A percentile compares a stretch with the other conserved stretches of the same genome.
Conservation (phyloP, 2,329 filamentous ascomycete species). For the Colletotrichum sp. region DNA sequence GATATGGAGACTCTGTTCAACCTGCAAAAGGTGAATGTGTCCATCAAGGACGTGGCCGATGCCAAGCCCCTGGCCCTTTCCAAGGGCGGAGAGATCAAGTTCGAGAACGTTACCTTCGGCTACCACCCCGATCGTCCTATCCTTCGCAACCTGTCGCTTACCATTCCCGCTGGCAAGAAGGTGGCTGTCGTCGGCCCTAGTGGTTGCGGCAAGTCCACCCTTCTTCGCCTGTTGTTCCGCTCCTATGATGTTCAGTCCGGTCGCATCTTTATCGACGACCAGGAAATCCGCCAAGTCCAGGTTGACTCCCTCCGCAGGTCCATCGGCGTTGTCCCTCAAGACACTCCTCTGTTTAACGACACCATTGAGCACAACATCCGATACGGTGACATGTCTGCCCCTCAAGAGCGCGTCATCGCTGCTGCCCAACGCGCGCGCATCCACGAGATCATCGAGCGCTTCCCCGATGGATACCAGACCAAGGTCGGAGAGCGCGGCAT, state of each 20-base stretch:
- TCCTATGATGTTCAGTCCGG: slow-evolving; percentile 91
- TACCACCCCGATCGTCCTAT: slow-evolving; percentile 90
- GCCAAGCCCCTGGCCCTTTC: slow-evolving; percentile 76
- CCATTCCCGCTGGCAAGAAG: slow-evolving; percentile 94
- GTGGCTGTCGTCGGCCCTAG: slow-evolving; percentile 94
- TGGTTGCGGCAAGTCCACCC: slow-evolving; percentile 95
- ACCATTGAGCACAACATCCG: slow-evolving; percentile 95
- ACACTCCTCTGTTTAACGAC: slow-evolving; percentile 96
- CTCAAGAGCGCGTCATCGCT: slow-evolving; percentile 72
- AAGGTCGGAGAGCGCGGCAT: slow-evolving; percentile 92
- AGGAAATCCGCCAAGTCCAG: slow-evolving; percentile 85
- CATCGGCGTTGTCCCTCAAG: slow-evolving; percentile 96
- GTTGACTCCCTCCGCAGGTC: slow-evolving; percentile 82
- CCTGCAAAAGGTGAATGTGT: slow-evolving; percentile 93
- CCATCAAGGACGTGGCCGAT: slow-evolving; percentile 77
- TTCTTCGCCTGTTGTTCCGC: slow-evolving; percentile 88
- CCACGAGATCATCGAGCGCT: slow-evolving; percentile 78
- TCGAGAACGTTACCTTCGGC: slow-evolving; percentile 94
- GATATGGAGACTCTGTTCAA: slow-evolving; percentile 99
- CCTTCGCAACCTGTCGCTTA: slow-evolving; percentile 81
- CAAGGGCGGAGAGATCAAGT: slow-evolving; percentile 86
- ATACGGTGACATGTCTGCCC: slow-evolving; percentile 84
- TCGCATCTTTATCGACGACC: slow-evolving; percentile 88
- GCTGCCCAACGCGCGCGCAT: slow-evolving; percentile 86
- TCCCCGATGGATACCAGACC: slow-evolving; percentile 89